These are phyloP conservation scores for Fusarium sp. DNA, from an alignment of 2,329 filamentous ascomycete species.

Conservation along the genomic window DNA sequence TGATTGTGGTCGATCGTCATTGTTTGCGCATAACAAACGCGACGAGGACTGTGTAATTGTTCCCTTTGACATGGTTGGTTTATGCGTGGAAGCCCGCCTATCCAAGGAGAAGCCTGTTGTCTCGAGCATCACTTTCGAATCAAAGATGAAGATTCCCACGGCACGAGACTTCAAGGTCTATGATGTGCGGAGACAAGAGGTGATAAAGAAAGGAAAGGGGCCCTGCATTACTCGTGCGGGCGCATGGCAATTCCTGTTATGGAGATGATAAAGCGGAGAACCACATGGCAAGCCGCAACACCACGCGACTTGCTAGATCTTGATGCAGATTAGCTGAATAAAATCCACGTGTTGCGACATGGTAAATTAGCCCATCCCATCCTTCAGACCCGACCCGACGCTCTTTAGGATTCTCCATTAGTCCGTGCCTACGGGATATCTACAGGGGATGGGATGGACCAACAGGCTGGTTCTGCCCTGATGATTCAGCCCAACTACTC, in stretches of 20 bases:
- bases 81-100: slow-evolving; percentile 16
- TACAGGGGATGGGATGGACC: not conserved
- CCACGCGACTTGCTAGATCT: slow-evolving; percentile 33
- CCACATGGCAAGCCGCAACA: slow-evolving; percentile 29
- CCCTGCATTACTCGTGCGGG: slow-evolving; percentile 34
- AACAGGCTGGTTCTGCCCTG: slow-evolving; percentile 4
- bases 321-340: slow-evolving; percentile 22
- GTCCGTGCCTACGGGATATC: not conserved
- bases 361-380: slow-evolving; percentile 5
- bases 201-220: slow-evolving; percentile 37
- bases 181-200: not conserved
- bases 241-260: slow-evolving; percentile 17
- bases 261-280: slow-evolving; percentile 25
- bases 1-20: slow-evolving; percentile 94
- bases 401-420: slow-evolving; percentile 2
- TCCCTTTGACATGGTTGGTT: slow-evolving; percentile 30
- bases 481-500: slow-evolving; percentile 8
- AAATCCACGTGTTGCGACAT: slow-evolving; percentile 16
- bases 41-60: slow-evolving; percentile 80
- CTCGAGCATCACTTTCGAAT: slow-evolving; percentile 17
- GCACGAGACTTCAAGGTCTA: not conserved
- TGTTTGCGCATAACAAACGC: slow-evolving; percentile 94
- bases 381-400: not conserved
- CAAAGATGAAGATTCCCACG: not conserved
- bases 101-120: slow-evolving; percentile 11